Conservation (phyloP, 2,329 filamentous ascomycete species). For the Trichoderma oligosporum region DNA sequence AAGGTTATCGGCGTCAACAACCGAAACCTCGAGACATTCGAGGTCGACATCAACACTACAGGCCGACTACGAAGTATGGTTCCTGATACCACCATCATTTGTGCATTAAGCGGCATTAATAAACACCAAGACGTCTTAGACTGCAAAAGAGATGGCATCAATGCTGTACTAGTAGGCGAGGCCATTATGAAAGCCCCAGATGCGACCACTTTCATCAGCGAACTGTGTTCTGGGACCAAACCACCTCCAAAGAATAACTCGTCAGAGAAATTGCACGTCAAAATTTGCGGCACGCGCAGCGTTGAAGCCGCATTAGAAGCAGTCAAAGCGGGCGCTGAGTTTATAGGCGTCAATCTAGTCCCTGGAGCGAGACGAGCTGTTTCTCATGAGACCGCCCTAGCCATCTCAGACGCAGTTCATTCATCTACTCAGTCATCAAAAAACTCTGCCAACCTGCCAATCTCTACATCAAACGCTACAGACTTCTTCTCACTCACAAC, state of each 20-base stretch:
- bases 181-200: constrained; percentile 90
- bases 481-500: constrained; percentile 69
- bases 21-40: constrained; percentile 91
- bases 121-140: constrained; percentile 81
- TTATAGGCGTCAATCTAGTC: constrained; percentile 90
- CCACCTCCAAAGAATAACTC: constrained; percentile 32
- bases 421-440: constrained; percentile 52
- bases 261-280: constrained; percentile 63
- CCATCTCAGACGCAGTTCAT: constrained; percentile 78
- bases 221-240: constrained; percentile 65
- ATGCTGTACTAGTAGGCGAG: constrained; percentile 90
- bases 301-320: constrained; percentile 76
- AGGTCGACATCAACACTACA: constrained; percentile 91
- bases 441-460: constrained; percentile 29
- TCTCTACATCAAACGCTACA: constrained; percentile 38
- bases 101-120: constrained; percentile 90
- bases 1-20: constrained; percentile 98
- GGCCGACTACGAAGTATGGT: constrained; percentile 84
- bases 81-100: constrained; percentile 79
- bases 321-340: constrained; percentile 80
- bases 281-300: constrained; percentile 90
- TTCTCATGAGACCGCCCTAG: constrained; percentile 69
- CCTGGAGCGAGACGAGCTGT: constrained; percentile 77
- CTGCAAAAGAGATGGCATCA: constrained; percentile 84
- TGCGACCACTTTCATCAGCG: constrained; percentile 75